Evolutionary conservation across 116 monocot genomes (phyloP), one percentile per base, ranked within the genome.

Genomic region (Papilionanthe hybrid): DNA sequence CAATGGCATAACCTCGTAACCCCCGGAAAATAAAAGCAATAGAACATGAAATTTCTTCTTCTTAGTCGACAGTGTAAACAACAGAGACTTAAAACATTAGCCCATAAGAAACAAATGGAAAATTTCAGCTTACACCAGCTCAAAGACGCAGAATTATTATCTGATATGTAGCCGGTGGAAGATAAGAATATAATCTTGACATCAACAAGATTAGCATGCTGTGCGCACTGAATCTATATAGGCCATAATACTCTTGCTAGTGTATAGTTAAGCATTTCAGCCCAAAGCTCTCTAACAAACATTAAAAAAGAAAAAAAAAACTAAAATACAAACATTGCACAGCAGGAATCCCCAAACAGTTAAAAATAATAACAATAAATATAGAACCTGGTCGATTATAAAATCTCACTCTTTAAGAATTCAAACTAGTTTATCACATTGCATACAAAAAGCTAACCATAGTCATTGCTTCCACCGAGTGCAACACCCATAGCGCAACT

Each of bases 401-500:
- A 49, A 49, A 12, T 49, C 11, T 11, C 9, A 49, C 49, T 49
- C 49, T 53, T 53, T 15, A 13, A 53, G 53, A 4, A 53, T 4
- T 53, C 53, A 53, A 53, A 9, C 10, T 49, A 49, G 9, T 49
- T 49, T 49, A 49, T 49, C 49, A 58, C 25, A 63, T 22, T 22
- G n/a, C n/a, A 63, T 25, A 63, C 23, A 22, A 63, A 63, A 63
- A 63, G 23, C 63, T 63, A 63, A 63, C 63, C 63, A 63, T 63
- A 25, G 25, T 25, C 23, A 1, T 63, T 6, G 63, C 63, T 63
- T 63, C 63, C 63, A 25, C 63, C 63, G 25, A 63, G 23, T 23
- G 63, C 5, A 63, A 23, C 63, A 23, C 9, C 63, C 63, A 63
- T 63, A 0, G 25, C 0, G 63, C 63, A 63, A 22, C 63, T 63